phyloP scores from a whole-genome alignment of 2,329 filamentous ascomycete genomes.

The Bipolaris zeicola region DNA sequence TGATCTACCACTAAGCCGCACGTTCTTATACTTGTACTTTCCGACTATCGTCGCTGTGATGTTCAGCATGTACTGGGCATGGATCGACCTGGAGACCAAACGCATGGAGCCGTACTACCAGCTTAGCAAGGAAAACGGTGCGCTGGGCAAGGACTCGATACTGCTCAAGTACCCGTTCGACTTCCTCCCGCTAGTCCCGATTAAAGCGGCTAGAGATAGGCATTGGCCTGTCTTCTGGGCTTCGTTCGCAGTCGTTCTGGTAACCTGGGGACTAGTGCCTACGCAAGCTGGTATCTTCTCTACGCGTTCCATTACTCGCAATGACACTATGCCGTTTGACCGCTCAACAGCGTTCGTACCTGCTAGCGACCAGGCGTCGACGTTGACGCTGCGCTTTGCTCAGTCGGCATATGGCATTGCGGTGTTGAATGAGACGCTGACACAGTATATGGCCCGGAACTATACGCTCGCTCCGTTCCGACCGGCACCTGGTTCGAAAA shows the following conservation, averaged over 20 bases:
- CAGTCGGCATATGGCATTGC: slow-evolving; percentile 55
- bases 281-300: slow-evolving; percentile 62
- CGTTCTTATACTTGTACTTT: slow-evolving; percentile 55
- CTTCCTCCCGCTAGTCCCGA: slow-evolving; percentile 50
- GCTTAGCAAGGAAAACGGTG: slow-evolving; percentile 56
- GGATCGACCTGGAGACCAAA: slow-evolving; percentile 65
- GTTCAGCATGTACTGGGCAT: slow-evolving; percentile 63
- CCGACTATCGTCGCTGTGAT: slow-evolving; percentile 61
- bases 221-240: slow-evolving; percentile 62
- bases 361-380: slow-evolving; percentile 32
- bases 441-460: slow-evolving; percentile 52
- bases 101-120: slow-evolving; percentile 66
- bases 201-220: slow-evolving; percentile 30
- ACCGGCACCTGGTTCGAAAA: slow-evolving; percentile 15
- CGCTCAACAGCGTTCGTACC: slow-evolving; percentile 35
- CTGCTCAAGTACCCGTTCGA: slow-evolving; percentile 62
- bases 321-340: slow-evolving; percentile 1
- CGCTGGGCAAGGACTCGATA: slow-evolving; percentile 53
- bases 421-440: slow-evolving; percentile 54
- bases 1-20: slow-evolving; percentile 49
- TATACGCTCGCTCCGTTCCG: slow-evolving; percentile 55
- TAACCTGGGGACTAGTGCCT: slow-evolving; percentile 63
- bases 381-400: slow-evolving; percentile 47
- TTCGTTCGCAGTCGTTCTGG: slow-evolving; percentile 52
- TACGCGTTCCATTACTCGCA: slow-evolving; percentile 37